Evolutionary conservation across 352 stramenopile genomes (phyloP), one percentile per base, ranked within the genome.

Genomic region (Globisporangium recalcitrans): DNA sequence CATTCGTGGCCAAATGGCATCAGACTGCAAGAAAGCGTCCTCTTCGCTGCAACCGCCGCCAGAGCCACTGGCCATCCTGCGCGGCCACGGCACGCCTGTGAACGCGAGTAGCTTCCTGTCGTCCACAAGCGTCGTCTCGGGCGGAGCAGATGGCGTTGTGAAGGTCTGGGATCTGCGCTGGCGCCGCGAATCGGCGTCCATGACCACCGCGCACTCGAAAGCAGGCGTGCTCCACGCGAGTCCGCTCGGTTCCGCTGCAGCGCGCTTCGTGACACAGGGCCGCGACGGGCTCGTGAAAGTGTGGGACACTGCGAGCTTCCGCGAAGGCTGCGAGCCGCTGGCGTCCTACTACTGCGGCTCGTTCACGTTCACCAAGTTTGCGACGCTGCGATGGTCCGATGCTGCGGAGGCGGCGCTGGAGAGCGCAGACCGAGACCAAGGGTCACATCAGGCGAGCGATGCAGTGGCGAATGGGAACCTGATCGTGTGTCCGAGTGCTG

Each of bases 101-200:
- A 90, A 94, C 66, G 63, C 70, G 51, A 75, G 80, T 8, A 62
- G 70, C 40, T 90, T 89, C n/a, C 38, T 92, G 5, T 63, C 70
- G 1, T 10, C 56, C 6, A 75, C 71, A 0, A 59, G 31, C 1
- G 21, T 91, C 29, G 67, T 82, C 0, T 92, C 85, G 16, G 82
- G 81, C 0, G 66, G 63, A 24, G 85, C 77, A 1, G 80, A 94
- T 49, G 85, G 85, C 6, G 61, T 68, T 11, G 70, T 94, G 26
- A 92, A 89, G 63, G 63, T 94, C 24, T 94, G 85, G 85, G 68
- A 88, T 63, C 60, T 94, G 47, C 74, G 66, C 21, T 73, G 78
- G 47, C 78, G 85, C 13, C 78, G 85, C 14, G 78, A 90, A 59
- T 56, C 64, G 29, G 69, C 65, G 21, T 70, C 71, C 4, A 63